Evolutionary conservation across 768 basidiomycete species (phyloP).

Genomic region (Tricholoma bakamatsutake): DNA sequence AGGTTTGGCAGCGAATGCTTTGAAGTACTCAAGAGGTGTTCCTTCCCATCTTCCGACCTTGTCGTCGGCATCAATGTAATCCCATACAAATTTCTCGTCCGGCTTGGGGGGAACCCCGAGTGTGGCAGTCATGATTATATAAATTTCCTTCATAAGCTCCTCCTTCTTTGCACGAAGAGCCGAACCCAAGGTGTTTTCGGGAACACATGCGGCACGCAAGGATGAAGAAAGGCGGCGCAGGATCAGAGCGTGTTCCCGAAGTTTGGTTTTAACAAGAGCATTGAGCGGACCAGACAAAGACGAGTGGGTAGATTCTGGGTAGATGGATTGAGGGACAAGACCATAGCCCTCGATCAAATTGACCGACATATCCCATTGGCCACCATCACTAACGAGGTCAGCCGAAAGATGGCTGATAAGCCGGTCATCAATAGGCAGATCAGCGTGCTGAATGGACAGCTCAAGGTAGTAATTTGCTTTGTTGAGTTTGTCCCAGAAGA

Average conservation of each 20-base stretch:
- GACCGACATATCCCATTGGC: slow-evolving; percentile 91
- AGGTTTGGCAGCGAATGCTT: slow-evolving; percentile 51
- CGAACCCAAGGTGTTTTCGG: slow-evolving; percentile 40
- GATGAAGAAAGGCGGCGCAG: slow-evolving; percentile 60
- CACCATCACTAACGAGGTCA: slow-evolving; percentile 85
- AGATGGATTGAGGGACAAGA: slow-evolving; percentile 75
- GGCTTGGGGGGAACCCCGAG: slow-evolving; percentile 83
- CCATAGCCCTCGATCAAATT: slow-evolving; percentile 68
- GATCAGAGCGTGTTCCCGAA: slow-evolving; percentile 84
- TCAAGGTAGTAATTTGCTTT: slow-evolving; percentile 93
- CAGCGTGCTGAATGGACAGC: slow-evolving; percentile 73
- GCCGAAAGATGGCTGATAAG: slow-evolving; percentile 70
- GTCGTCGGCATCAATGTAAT: slow-evolving; percentile 79
- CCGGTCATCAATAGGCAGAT: slow-evolving; percentile 76
- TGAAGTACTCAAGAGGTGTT: slow-evolving; percentile 78
- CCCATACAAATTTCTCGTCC: slow-evolving; percentile 72
- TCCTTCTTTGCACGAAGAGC: slow-evolving; percentile 81
- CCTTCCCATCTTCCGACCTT: slow-evolving; percentile 73
- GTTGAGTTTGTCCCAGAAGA: slow-evolving; percentile 97
- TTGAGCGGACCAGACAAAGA: slow-evolving; percentile 70
- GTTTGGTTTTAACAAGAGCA: slow-evolving; percentile 77
- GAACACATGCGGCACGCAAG: slow-evolving; percentile 42
- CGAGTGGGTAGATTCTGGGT: slow-evolving; percentile 83
- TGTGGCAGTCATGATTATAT: slow-evolving; percentile 76
- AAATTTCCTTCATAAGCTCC: slow-evolving; percentile 77